Percentiles rank a stretch among this genome's conserved stretches.
These are phyloP conservation scores for Medicago arabica DNA, from an alignment of 306 rosid species.

Conservation along the genomic window DNA sequence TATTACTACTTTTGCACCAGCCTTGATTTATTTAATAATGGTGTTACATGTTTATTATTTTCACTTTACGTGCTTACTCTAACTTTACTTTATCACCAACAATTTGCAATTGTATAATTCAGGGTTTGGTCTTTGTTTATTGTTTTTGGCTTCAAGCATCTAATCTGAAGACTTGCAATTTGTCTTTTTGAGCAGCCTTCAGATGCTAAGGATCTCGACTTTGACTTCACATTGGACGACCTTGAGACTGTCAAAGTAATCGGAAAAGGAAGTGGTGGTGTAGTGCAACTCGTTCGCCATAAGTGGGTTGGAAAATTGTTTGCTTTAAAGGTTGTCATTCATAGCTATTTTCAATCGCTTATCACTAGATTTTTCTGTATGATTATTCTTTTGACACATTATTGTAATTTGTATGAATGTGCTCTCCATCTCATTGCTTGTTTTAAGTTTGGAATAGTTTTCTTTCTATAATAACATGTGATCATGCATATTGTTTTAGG, in stretches of 20 bases:
- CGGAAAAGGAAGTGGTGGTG: conserved; percentile 97
- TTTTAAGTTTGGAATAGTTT: conserved; percentile 24
- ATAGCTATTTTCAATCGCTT: conserved; percentile 20
- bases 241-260: conserved; percentile 90
- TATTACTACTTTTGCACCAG: not conserved
- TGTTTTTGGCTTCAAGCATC: conserved; percentile 20
- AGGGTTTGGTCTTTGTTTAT: not conserved
- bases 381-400: conserved; percentile 16
- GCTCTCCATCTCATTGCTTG: not conserved
- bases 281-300: conserved; percentile 96
- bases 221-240: conserved; percentile 80
- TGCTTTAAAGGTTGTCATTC: conserved; percentile 83
- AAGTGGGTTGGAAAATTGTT: conserved; percentile 89
- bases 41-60: conserved; percentile 31
- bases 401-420: not conserved
- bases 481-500: conserved; percentile 4
- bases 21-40: not conserved
- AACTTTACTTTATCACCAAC: conserved; percentile 9
- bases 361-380: conserved; percentile 22
- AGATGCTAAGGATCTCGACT: conserved; percentile 74
- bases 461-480: conserved; percentile 12
- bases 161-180: conserved; percentile 33
- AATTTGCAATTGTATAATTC: conserved; percentile 19
- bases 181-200: conserved; percentile 65
- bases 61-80: conserved; percentile 31